A percentile compares a stretch with the other conserved stretches of the same genome.
Evolutionary conservation across 768 basidiomycete genomes (phyloP).

Genomic region (button mushroom (Agaricus bisporus)): DNA sequence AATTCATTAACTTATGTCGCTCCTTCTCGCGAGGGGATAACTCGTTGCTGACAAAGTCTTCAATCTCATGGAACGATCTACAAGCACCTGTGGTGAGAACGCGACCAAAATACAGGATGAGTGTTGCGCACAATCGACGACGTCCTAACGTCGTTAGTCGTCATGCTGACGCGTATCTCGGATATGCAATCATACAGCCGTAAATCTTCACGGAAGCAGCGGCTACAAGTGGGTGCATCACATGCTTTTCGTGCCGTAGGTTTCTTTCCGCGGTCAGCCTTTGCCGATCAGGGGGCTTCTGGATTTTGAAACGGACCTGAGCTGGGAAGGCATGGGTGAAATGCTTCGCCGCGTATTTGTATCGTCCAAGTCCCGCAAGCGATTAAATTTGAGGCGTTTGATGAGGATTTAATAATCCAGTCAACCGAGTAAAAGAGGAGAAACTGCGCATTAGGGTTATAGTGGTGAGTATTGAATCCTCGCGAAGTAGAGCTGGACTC

Average conservation of each 20-base stretch:
- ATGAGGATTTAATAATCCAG: slow-evolving; percentile 1
- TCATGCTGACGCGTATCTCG: no score
- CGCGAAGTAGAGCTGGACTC: not conserved
- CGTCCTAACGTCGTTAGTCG: no score
- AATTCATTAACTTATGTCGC: not conserved
- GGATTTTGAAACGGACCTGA: not conserved
- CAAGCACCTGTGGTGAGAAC: not conserved
- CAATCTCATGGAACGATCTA: no score
- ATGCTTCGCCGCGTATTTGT: not conserved
- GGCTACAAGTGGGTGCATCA: not conserved
- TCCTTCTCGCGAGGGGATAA: not conserved
- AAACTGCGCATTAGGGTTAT: not conserved
- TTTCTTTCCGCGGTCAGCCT: not conserved
- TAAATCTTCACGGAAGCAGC: no score
- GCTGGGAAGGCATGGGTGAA: not conserved
- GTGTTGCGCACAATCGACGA: not conserved
- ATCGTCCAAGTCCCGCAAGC: not conserved
- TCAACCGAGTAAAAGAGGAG: not conserved
- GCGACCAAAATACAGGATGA: not conserved
- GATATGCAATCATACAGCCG: no score
- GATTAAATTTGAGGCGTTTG: not conserved
- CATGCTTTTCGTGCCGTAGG: not conserved
- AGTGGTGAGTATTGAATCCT: no score
- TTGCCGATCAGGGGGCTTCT: slow-evolving; percentile 7
- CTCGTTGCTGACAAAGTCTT: not conserved